phyloP scores from a whole-genome alignment of 2,329 filamentous ascomycete species.

The Diaporthe longicolla region DNA sequence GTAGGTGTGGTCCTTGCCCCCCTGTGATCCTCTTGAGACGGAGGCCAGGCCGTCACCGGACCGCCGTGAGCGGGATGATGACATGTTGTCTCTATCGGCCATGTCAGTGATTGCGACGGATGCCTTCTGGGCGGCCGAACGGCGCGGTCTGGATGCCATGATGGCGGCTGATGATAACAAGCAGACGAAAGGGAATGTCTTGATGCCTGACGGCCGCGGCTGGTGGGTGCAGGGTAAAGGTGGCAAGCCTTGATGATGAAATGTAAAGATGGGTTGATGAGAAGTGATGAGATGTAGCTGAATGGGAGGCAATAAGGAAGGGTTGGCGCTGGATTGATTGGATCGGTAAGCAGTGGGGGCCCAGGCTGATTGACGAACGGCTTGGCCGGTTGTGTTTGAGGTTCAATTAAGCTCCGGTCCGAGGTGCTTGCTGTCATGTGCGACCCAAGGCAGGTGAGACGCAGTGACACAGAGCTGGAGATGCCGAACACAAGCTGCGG shows the following conservation, averaged over 20 bases:
- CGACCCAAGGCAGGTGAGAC: constrained; percentile 33
- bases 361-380: constrained; percentile 36
- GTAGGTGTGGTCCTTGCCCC: constrained; percentile 62
- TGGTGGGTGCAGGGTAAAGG: constrained; percentile 2
- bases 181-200: not conserved
- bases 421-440: constrained; percentile 36
- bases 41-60: constrained; percentile 60
- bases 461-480: constrained; percentile 30
- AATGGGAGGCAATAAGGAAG: constrained; percentile 17
- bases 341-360: constrained; percentile 40
- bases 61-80: constrained; percentile 63
- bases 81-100: constrained; percentile 67
- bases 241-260: constrained; percentile 6
- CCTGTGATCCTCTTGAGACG: constrained; percentile 59
- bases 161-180: constrained; percentile 18
- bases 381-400: constrained; percentile 38
- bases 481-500: constrained; percentile 8
- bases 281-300: constrained; percentile 25
- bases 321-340: constrained; percentile 35
- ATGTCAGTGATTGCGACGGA: constrained; percentile 64
- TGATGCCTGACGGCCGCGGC: constrained; percentile 2
- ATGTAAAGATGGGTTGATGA: constrained; percentile 5
- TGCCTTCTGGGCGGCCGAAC: constrained; percentile 62
- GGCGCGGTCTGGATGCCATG: constrained; percentile 65
- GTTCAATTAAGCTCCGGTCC: constrained; percentile 37